A percentile compares a stretch with the other conserved stretches of the same genome.
Evolutionary conservation across 108 stramenopile species (phyloP).

Genomic region (Fistulifera pelliculosa): DNA sequence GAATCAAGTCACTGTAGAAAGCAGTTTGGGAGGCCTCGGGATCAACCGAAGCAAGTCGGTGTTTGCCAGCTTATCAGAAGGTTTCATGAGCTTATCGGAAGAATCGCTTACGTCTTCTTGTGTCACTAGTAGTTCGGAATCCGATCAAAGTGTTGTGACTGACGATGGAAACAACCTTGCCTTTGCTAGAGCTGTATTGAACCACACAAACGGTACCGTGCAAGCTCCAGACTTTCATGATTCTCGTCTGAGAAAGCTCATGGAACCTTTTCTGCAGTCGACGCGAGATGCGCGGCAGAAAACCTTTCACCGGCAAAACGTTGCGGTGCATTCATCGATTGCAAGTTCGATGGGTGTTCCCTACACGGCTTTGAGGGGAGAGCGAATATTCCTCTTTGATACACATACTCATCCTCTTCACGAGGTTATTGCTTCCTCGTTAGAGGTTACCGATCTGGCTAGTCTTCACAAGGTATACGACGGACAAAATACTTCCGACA

Average conservation of each 20-base stretch:
- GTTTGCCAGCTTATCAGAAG: no score
- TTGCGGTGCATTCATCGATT: slow-evolving; percentile 27
- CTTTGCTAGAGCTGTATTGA: no score
- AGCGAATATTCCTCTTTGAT: slow-evolving; percentile 60
- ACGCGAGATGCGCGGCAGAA: slow-evolving; percentile 23
- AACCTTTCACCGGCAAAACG: not conserved
- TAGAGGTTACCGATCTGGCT: slow-evolving; percentile 46
- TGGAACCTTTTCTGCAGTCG: slow-evolving; percentile 29
- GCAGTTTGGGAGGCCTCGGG: no score
- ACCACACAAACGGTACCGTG: no score
- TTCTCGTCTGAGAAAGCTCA: slow-evolving; percentile 8
- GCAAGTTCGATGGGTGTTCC: slow-evolving; percentile 57
- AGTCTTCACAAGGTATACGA: slow-evolving; percentile 34
- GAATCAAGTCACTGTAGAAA: no score
- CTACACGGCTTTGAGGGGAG: slow-evolving; percentile 43
- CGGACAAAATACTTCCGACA: not conserved
- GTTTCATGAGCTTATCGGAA: no score
- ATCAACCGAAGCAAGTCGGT: no score
- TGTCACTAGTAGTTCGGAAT: not conserved
- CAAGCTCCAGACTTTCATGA: slow-evolving; percentile 7
- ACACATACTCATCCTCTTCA: slow-evolving; percentile 50
- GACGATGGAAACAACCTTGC: not conserved
- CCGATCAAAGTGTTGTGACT: slow-evolving; percentile 2
- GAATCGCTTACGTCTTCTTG: no score
- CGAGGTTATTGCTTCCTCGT: slow-evolving; percentile 41